Conservation (phyloP, 2,329 filamentous ascomycete genomes). For the Celoporthe dispersa region DNA sequence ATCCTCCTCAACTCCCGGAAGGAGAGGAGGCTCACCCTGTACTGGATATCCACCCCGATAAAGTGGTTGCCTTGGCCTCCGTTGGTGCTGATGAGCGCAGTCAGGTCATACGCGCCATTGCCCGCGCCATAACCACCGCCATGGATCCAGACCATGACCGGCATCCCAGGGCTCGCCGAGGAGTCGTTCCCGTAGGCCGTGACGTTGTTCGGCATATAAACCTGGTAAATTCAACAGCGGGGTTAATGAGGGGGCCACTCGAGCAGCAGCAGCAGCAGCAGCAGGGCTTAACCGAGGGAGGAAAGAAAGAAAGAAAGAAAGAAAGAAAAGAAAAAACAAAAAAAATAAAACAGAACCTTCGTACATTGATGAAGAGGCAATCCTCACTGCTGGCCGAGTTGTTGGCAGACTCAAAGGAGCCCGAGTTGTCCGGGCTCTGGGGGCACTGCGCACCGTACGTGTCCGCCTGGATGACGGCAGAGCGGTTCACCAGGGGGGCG, state of each 20-base stretch:
- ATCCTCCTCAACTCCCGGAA: not conserved
- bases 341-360: no score
- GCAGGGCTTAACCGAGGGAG: no score
- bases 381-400: constrained; percentile 8
- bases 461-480: constrained; percentile 5
- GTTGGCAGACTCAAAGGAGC: not conserved
- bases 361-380: not conserved
- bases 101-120: not conserved
- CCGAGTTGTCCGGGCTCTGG: not conserved
- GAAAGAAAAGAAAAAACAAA: no score
- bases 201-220: not conserved
- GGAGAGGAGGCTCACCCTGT: not conserved
- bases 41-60: constrained; percentile 7
- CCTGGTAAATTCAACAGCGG: not conserved
- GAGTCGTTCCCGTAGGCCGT: not conserved
- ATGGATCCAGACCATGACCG: constrained; percentile 7
- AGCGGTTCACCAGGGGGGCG: not conserved
- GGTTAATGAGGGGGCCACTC: not conserved
- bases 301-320: not conserved
- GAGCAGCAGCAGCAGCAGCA: not conserved
- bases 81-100: constrained; percentile 1
- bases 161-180: not conserved
- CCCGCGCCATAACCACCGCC: not conserved
- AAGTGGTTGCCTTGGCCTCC: not conserved
- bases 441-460: constrained; percentile 1